A percentile compares a stretch with the other conserved stretches of the same genome.
These are phyloP conservation scores for Phytophthora kernoviae DNA, from an alignment of 352 stramenopile species.

Conservation along the genomic window DNA sequence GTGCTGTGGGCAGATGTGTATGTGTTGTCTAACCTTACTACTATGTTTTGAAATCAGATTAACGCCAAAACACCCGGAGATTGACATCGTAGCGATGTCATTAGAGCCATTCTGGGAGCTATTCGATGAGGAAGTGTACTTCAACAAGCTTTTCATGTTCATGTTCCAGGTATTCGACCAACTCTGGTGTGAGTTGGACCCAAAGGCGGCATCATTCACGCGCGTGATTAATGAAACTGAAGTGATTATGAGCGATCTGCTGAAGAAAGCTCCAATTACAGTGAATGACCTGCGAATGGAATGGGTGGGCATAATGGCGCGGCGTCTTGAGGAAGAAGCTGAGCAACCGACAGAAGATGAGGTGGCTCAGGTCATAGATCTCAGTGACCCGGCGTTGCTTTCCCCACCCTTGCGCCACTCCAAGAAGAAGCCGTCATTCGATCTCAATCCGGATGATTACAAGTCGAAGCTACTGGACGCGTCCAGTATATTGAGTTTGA, in stretches of 20 bases:
- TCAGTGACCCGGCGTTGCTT: constrained; percentile 17
- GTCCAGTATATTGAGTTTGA: constrained; percentile 74
- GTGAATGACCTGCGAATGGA: constrained; percentile 72
- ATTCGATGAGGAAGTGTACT: constrained; percentile 81
- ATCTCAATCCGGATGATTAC: constrained; percentile 66
- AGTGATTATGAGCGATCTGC: constrained; percentile 62
- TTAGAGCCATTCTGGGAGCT: constrained; percentile 85
- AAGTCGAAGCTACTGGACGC: constrained; percentile 72
- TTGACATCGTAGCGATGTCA: constrained; percentile 81
- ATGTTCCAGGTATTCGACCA: constrained; percentile 82
- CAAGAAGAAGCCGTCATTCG: constrained; percentile 61
- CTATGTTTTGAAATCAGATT: constrained; percentile 33
- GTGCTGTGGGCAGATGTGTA: background rate
- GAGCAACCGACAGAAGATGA: constrained; percentile 35
- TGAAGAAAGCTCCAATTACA: constrained; percentile 61
- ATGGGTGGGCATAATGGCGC: constrained; percentile 59
- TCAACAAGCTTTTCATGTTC: constrained; percentile 78
- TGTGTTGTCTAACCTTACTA: constrained; percentile 2
- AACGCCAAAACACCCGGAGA: constrained; percentile 56
- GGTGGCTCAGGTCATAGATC: constrained; percentile 25
- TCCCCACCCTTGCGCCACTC: constrained; percentile 31
- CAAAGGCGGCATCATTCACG: constrained; percentile 79
- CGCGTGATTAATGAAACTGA: constrained; percentile 82
- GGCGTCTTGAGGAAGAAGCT: constrained; percentile 28
- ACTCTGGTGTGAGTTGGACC: constrained; percentile 61